A percentile compares a stretch with the other conserved stretches of the same genome.
These are phyloP conservation scores for Penicillium simplicissimum DNA, from an alignment of 495 filamentous ascomycete genomes.

Conservation along the genomic window DNA sequence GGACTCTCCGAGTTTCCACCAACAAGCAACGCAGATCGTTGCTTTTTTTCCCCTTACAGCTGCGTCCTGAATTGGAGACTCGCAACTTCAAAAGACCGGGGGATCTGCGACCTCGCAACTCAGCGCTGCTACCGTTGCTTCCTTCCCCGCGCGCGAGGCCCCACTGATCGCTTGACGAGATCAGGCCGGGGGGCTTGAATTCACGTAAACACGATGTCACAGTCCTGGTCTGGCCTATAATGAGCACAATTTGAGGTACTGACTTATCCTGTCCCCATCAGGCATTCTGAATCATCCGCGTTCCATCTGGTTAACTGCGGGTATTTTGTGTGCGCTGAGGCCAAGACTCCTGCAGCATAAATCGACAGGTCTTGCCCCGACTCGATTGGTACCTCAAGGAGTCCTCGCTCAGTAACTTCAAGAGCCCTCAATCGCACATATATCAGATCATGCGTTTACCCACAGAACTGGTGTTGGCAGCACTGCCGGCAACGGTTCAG, in stretches of 20 bases:
- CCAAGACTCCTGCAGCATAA: conserved; percentile 2
- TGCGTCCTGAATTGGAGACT: conserved; percentile 12
- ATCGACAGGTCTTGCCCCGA: conserved; percentile 5
- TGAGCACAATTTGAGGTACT: neutral
- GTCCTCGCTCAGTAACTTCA: neutral
- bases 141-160: conserved; percentile 16
- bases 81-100: conserved; percentile 3
- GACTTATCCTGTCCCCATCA: neutral
- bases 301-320: conserved; percentile 11
- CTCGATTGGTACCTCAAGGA: neutral
- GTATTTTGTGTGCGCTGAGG: neutral
- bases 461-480: conserved; percentile 17
- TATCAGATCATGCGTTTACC: conserved; percentile 19
- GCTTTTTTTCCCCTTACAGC: conserved; percentile 14
- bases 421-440: neutral
- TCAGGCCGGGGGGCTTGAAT: neutral
- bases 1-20: conserved; percentile 16
- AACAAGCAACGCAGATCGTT: conserved; percentile 24
- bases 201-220: conserved; percentile 8
- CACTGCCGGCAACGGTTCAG: conserved; percentile 18
- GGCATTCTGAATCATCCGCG: neutral
- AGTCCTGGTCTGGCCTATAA: neutral
- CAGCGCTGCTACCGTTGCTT: conserved; percentile 30
- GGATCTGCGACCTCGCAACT: conserved; percentile 14
- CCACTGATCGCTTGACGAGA: neutral